Evolutionary conservation across 495 filamentous ascomycete species (phyloP).

Genomic region (Penicillium ochrochloron): DNA sequence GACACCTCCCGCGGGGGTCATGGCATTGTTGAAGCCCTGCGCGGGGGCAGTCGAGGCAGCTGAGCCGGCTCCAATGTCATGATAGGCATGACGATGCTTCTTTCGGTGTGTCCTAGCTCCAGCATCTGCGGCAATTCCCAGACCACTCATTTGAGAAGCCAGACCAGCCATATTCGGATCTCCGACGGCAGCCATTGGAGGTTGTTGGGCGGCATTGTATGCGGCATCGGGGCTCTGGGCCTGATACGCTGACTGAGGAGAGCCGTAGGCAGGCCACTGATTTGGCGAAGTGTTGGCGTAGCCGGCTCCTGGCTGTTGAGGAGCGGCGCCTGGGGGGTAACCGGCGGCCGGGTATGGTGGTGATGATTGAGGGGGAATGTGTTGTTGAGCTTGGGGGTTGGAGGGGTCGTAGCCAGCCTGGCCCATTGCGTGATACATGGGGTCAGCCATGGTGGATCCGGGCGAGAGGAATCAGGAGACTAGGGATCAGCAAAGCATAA

Average conservation of each 20-base stretch:
- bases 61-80: slow-evolving; percentile 72
- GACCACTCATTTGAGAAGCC: slow-evolving; percentile 83
- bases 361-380: slow-evolving; percentile 55
- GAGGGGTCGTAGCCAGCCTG: slow-evolving; percentile 67
- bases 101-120: slow-evolving; percentile 71
- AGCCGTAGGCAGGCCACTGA: slow-evolving; percentile 52
- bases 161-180: slow-evolving; percentile 62
- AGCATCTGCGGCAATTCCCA: slow-evolving; percentile 72
- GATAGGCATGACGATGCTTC: slow-evolving; percentile 92
- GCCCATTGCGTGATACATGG: slow-evolving; percentile 77
- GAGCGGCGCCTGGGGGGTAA: slow-evolving; percentile 53
- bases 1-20: slow-evolving; percentile 56
- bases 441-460: slow-evolving; percentile 68
- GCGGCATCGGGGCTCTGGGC: slow-evolving; percentile 34
- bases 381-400: slow-evolving; percentile 65
- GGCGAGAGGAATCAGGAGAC: slow-evolving; percentile 9
- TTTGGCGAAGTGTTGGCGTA: slow-evolving; percentile 46
- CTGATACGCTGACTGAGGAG: slow-evolving; percentile 37
- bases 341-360: slow-evolving; percentile 40
- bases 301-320: slow-evolving; percentile 62
- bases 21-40: slow-evolving; percentile 66
- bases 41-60: slow-evolving; percentile 34
- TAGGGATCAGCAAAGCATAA: slow-evolving; percentile 23
- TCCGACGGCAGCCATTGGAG: slow-evolving; percentile 34
- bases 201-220: slow-evolving; percentile 43